Base-by-base conservation (phyloP, 1,139 yeast genomes). In the Pichia sp. region DNA sequence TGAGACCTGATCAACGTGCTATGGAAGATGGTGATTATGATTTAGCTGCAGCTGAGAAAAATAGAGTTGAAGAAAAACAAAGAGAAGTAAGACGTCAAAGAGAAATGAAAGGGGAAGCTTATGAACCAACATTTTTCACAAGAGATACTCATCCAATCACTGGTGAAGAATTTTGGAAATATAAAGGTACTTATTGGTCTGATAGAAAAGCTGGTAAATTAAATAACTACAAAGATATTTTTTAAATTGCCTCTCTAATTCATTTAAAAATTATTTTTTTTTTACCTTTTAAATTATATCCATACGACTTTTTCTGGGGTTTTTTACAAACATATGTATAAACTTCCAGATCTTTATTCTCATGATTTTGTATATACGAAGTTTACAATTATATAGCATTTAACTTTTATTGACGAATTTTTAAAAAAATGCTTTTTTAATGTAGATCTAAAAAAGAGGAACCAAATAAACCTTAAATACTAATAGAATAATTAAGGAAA, bases 1-100 rank as follows among this genome's bases (percentile, higher is more conserved):
- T 87, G 54, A 77, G 98, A 62, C 98, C 98, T 0, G 98, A 92
- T 67, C 98, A 92, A 67, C 75, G 97, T 50, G 97, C 96, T 5
- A 94, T 94, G 98, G 98, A 92, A 62, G 89, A 89, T 54, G 98
- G 97, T n/a, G 66, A 76, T 39, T 94, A 92, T 58, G 97, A 90
- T 56, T 71, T 74, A 25, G 98, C 98, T 0, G 78, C 94, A 16
- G 74, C 72, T n/a, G 95, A 89, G 55, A 92, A 94, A 68, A 77
- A 77, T 52, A 71, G 95, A 41, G 86, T 92, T 5, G 98, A 92
- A 62, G 94, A 84, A 56, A 92, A 90, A 62, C 98, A 92, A 67
- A 79, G 98, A 62, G 83, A 79, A 1, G 87, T 86, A 0, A 76
- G 87, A 55, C 80, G 74, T 57, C 59, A 62, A 32, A 74, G 96